phyloP scores from a whole-genome alignment of 441 rosid genomes.

The Euphorbia schlechtendalii region DNA sequence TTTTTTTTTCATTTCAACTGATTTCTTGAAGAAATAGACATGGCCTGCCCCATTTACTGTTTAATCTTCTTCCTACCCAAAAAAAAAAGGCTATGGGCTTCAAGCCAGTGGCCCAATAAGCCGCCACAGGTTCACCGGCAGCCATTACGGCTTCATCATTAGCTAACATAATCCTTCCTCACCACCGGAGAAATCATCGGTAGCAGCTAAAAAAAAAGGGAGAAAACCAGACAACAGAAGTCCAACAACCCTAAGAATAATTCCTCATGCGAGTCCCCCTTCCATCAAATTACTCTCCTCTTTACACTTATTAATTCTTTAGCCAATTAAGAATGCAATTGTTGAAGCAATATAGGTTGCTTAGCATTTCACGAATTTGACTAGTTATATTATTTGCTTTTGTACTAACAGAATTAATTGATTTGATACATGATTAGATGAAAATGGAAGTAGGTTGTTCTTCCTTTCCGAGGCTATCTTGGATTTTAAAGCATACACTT shows the following conservation, averaged over 20 bases:
- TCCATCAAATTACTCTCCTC: neutral
- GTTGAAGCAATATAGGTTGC: neutral
- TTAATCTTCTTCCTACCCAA: too few relatives aligned
- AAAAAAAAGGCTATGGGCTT: too few relatives aligned
- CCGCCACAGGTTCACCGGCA: too few relatives aligned
- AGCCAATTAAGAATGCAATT: neutral
- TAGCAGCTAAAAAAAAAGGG: too few relatives aligned
- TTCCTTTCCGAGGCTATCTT: neutral
- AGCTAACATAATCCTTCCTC: too few relatives aligned
- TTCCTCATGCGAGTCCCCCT: conserved; percentile 33
- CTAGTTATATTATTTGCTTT: neutral
- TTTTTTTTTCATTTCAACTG: too few relatives aligned
- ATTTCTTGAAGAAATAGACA: too few relatives aligned
- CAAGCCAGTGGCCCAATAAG: too few relatives aligned
- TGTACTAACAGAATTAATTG: neutral
- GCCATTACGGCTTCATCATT: too few relatives aligned
- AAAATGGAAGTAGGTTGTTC: neutral
- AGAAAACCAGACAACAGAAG: conserved; percentile 56
- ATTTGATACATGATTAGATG: neutral
- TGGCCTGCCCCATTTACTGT: too few relatives aligned
- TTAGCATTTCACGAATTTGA: neutral
- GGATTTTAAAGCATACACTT: neutral
- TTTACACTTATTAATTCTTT: neutral
- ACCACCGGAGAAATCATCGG: too few relatives aligned
- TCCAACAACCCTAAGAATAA: conserved; percentile 45